Evolutionary conservation across 208 protist species (phyloP), one percentile per base, ranked within the genome.

Genomic region (Trypanosoma theileri): DNA sequence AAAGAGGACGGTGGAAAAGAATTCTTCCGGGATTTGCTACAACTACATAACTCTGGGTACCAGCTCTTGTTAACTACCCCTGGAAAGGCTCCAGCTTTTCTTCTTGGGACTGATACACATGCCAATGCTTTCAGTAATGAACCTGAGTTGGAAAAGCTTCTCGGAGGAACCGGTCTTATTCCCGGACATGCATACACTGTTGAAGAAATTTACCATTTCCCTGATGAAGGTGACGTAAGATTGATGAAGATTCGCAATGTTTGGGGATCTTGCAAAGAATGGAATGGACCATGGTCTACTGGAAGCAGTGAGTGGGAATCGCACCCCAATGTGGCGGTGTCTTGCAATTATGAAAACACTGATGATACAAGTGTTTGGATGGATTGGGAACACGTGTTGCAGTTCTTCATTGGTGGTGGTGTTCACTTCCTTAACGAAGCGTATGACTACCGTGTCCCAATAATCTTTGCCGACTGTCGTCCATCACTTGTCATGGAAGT

Each of bases 121-220:
- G 58, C 35, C 0, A 16, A 13, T 19, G 12, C 56, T 21, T 84
- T 88, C 69, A 70, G 55, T 40, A 80, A 90, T 17, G 64, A 87
- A 52, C 78, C 81, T 11, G 79, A 92, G 59, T 42, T 86, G 74
- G 81, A 73, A 60, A 17, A 58, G 61, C 24, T 71, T 31, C 59
- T 91, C 59, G 56, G 70, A 10, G 81, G 75, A 41, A 90, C 86
- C 4, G 78, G 85, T 11, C 71, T 95, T 22, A 66, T 95, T 31
- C 81, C 89, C 60, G 89, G 89, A 19, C 84, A 95, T 78, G 84
- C 86, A 26, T 95, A 91, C 82, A 85, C 80, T 26, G 73, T 95
- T 26, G 53, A 82, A 21, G 75, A 59, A 16, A 82, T 88, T 46
- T 57, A 63, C 19, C 52, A 79, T 60, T 86, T 86, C 66, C 59